Base-by-base conservation (phyloP, 441 rosid genomes). In the Brassica balearica region DNA sequence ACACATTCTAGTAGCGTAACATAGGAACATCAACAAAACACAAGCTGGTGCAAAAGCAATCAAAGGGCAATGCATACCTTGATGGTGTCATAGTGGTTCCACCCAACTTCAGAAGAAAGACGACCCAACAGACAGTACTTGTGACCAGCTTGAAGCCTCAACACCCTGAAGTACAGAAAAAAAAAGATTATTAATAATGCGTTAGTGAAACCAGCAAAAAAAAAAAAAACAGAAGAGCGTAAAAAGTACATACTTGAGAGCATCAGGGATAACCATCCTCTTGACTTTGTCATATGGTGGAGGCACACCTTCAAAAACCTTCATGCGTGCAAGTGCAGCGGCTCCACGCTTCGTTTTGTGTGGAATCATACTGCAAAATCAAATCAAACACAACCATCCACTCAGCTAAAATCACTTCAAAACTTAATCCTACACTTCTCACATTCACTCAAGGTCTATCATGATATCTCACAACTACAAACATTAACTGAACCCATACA, bases 121-220 rank as follows among this genome's bases (percentile, higher is more conserved):
- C 75, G 73, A 9, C 96, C 97, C 85, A 94, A 77, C 59, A 90
- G 75, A 79, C 94, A 86, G 81, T 93, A 86, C 55, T 90, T 91
- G 81, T 90, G 95, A 0, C 94, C 97, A 79, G 80, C 87, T 77
- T 89, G 95, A 81, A 91, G 95, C 89, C 97, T 92, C 95, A 94
- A 83, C 22, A 92, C 96, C 88, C 93, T 92, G 46, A 76, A 32
- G 5, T 72, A 23, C 5, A 43, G 12, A 34, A 4, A 2, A 6
- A 12, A 60, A 41, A 36, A 8, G 2, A 0, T 43, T 2, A 63
- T 4, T 14, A 68, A 34, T 34, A 34, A 34, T 1, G 38, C 38
- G 38, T 34, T 34, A 34, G 38, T 17, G 1, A 56, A 25, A 0
- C 70, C 14, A 32, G 6, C 9, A 17, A 2, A 10, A 8, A 3